A percentile compares a stretch with the other conserved stretches of the same genome.
phyloP scores from a whole-genome alignment of 78 protist species.

The Salpingoeca rosetta region DNA sequence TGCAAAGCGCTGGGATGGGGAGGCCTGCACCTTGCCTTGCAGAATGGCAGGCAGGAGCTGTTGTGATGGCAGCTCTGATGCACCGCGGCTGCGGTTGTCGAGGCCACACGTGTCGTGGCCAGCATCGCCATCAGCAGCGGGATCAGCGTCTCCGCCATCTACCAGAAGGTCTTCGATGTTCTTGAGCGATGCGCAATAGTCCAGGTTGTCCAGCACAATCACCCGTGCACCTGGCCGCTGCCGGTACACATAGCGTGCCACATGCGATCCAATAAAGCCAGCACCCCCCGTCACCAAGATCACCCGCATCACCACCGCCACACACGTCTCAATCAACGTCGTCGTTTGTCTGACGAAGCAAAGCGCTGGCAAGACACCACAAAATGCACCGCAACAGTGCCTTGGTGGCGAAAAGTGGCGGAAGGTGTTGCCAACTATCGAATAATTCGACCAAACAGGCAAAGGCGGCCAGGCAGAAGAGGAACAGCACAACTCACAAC shows the following conservation, averaged over 20 bases:
- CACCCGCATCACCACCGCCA: not conserved
- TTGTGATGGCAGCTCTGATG: not conserved
- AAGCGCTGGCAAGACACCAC: too few species aligned
- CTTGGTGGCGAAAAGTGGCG: too few species aligned
- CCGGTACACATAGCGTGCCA: conserved; percentile 7
- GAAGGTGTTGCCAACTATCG: too few species aligned
- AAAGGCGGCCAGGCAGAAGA: too few species aligned
- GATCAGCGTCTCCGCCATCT: conserved; percentile 26
- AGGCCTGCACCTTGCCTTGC: not conserved
- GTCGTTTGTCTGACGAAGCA: too few species aligned
- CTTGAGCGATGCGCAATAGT: conserved; percentile 59
- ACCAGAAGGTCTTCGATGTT: conserved; percentile 18
- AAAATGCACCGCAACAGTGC: too few species aligned
- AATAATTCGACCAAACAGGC: too few species aligned
- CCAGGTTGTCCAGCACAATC: conserved; percentile 60
- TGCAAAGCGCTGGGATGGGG: conserved; percentile 47
- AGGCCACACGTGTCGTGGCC: not conserved
- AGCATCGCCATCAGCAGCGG: not conserved
- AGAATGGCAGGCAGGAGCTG: not conserved
- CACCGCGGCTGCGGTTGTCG: not conserved
- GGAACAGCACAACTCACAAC: too few species aligned
- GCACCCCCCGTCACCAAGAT: conserved; percentile 67
- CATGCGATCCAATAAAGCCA: conserved; percentile 74
- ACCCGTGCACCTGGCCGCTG: conserved; percentile 24
- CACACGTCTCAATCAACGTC: not conserved